A percentile compares a stretch with the other conserved stretches of the same genome.
Conservation (phyloP, 2,329 filamentous ascomycete genomes). For the Aspergillus arachidicola region DNA sequence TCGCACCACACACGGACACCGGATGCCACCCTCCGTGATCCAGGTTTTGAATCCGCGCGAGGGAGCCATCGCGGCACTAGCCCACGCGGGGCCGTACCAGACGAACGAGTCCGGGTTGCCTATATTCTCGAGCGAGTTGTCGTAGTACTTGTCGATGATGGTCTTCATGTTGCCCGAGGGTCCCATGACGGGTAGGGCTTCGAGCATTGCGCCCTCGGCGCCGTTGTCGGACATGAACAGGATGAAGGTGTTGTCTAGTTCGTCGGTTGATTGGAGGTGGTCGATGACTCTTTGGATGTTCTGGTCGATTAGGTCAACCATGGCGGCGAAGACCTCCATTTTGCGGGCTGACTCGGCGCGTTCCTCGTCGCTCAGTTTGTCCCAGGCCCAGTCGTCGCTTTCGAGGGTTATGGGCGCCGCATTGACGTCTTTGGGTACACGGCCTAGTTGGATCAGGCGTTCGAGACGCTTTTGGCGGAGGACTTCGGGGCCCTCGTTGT, state of each 20-base stretch:
- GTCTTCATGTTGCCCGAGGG: conserved; percentile 53
- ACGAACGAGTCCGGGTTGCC: conserved; percentile 60
- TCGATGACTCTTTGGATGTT: conserved; percentile 62
- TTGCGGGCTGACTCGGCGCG: conserved; percentile 46
- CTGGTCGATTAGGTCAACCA: conserved; percentile 64
- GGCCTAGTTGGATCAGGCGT: neutral
- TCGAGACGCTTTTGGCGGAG: neutral
- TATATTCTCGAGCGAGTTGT: conserved; percentile 61
- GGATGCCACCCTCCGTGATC: conserved; percentile 54
- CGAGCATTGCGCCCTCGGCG: conserved; percentile 61
- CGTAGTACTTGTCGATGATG: conserved; percentile 59
- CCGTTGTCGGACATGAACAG: conserved; percentile 67
- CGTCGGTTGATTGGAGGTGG: conserved; percentile 57
- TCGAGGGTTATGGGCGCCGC: neutral
- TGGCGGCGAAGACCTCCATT: conserved; percentile 66
- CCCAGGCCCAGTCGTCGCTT: conserved; percentile 52
- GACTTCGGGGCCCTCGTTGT: neutral
- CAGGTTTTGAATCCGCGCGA: conserved; percentile 53
- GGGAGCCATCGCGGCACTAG: conserved; percentile 56
- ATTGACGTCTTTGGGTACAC: neutral
- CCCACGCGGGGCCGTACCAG: conserved; percentile 64
- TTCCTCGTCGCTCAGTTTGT: conserved; percentile 56
- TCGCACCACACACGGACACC: conserved; percentile 55
- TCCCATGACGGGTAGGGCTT: conserved; percentile 59
- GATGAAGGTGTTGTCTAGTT: conserved; percentile 66